phyloP scores from a whole-genome alignment of 768 basidiomycete genomes.

The Pulveroboletus sp. region DNA sequence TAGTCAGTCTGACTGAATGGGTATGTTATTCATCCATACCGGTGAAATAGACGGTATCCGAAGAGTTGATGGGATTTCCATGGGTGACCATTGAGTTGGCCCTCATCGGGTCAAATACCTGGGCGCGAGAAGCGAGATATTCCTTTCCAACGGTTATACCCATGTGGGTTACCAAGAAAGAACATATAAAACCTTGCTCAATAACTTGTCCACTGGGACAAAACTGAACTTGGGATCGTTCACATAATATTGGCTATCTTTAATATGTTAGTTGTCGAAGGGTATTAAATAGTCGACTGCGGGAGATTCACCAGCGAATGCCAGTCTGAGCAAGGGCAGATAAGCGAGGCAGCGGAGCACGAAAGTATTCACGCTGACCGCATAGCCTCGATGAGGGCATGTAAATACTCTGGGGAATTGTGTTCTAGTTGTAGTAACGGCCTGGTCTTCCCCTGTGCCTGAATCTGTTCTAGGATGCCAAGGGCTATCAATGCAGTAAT shows the following conservation, averaged over 20 bases:
- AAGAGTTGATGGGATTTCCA: conserved; percentile 78
- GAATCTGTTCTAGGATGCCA: conserved; percentile 86
- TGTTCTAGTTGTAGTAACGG: conserved; percentile 80
- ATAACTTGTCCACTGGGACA: conserved; percentile 74
- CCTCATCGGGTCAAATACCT: conserved; percentile 66
- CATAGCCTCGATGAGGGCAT: conserved; percentile 80
- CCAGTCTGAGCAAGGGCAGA: conserved; percentile 37
- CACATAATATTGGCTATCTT: conserved; percentile 88
- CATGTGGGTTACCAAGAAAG: background rate
- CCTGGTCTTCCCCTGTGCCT: conserved; percentile 63
- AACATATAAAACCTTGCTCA: conserved; percentile 62
- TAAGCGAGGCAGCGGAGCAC: background rate
- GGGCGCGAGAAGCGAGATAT: conserved; percentile 77
- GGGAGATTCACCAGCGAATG: conserved; percentile 63
- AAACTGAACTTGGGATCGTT: conserved; percentile 78
- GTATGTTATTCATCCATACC: conserved; percentile 37
- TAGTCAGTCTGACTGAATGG: background rate
- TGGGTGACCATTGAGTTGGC: conserved; percentile 63
- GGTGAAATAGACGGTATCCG: conserved; percentile 94
- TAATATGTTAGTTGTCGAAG: background rate
- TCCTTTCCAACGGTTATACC: conserved; percentile 43
- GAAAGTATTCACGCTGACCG: conserved; percentile 41
- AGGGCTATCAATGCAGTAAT: conserved; percentile 90
- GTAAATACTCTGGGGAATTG: conserved; percentile 87
- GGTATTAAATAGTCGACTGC: background rate